Evolutionary conservation across 2,329 filamentous ascomycete genomes (phyloP), one percentile per base, ranked within the genome.

Genomic region (Phaeosphaeriaceae sp.): DNA sequence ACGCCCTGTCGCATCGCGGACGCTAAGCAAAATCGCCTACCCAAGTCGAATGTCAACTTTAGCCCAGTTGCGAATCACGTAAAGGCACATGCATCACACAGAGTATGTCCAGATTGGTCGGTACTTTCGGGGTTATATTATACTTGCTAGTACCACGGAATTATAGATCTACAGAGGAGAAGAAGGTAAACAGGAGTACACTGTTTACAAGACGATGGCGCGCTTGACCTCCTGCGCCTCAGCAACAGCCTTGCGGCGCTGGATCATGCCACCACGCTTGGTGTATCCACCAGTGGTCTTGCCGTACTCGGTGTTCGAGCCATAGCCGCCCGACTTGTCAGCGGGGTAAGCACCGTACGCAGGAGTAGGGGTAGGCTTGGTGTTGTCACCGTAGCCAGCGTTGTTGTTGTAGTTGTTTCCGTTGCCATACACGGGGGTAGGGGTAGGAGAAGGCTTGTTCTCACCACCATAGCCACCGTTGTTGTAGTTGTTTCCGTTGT

Each of bases 221-320:
- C 45, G 45, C 24, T 47, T 47, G 24, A n/a, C 45, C 21, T 22
- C 15, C 24, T 47, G 45, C 5, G 19, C 45, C 45, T 47, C 49
- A 44, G 42, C 41, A 40, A 22, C 53, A n/a, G 60, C 58, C 47
- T 62, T 64, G 50, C 68, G 63, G 51, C 67, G 66, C 60, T 66
- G 54, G 22, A 68, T 58, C 49, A 71, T 56, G 51, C 63, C 67
- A 53, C 67, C 60, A 45, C 68, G 67, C 60, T 65, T 68, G 24
- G 61, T 53, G 44, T 65, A 70, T n/a, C 63, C 65, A 27, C 47
- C 24, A 21, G n/a, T 51, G 48, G 31, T 40, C 41, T 44, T 44
- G 17, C 41, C 41, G 17, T 51, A 51, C 22, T 41, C 31, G 10
- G 19, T n/a, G 20, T 41, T 51, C 19, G 48, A 41, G 21, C 33